These are phyloP conservation scores for Thelonectria blattea DNA, from an alignment of 2,329 filamentous ascomycete genomes.

Conservation along the genomic window DNA sequence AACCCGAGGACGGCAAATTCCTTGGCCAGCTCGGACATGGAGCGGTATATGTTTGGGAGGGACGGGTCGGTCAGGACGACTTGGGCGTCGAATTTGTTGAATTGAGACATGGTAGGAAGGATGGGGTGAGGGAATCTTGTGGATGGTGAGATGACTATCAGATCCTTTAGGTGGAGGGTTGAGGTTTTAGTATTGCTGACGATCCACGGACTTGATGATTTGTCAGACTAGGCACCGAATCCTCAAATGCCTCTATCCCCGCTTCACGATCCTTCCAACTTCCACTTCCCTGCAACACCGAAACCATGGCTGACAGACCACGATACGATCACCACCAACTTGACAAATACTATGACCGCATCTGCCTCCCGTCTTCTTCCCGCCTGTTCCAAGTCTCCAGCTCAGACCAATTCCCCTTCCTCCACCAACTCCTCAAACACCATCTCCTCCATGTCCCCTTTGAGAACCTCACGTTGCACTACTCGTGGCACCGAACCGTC, in stretches of 20 bases:
- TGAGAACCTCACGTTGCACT: slow-evolving; percentile 60
- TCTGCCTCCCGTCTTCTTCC: not conserved
- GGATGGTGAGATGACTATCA: too few relatives aligned
- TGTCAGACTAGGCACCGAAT: too few relatives aligned
- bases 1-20: slow-evolving; percentile 31
- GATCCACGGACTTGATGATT: too few relatives aligned
- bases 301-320: not conserved
- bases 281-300: not conserved
- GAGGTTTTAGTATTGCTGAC: too few relatives aligned
- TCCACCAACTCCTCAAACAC: not conserved
- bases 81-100: slow-evolving; percentile 20
- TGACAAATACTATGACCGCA: not conserved
- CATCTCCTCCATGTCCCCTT: slow-evolving; percentile 49
- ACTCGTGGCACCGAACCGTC: slow-evolving; percentile 44
- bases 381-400: not conserved
- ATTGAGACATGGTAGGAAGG: not conserved
- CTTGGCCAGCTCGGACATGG: slow-evolving; percentile 19
- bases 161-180: too few relatives aligned
- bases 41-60: slow-evolving; percentile 19
- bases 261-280: too few relatives aligned
- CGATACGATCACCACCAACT: not conserved
- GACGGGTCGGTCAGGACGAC: slow-evolving; percentile 12
- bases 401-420: not conserved
- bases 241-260: too few relatives aligned
- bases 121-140: too few relatives aligned